phyloP scores from a whole-genome alignment of 179 eudicot genomes.

The Silene vulgaris region DNA sequence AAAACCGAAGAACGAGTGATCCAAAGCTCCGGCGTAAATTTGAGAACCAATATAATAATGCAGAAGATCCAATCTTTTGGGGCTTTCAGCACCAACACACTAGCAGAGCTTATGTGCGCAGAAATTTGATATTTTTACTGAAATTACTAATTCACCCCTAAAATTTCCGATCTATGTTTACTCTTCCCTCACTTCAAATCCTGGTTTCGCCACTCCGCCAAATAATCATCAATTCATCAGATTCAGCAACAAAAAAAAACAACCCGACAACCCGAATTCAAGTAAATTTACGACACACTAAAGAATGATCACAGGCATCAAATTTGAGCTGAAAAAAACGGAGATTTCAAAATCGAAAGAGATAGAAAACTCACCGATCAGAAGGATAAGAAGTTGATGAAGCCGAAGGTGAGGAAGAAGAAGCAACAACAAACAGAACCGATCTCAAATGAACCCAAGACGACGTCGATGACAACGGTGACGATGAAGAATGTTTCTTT shows the following conservation, averaged over 20 bases:
- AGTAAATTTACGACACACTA: neutral
- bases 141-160: neutral
- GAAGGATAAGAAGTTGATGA: slow-evolving; percentile 53
- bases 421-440: slow-evolving; percentile 62
- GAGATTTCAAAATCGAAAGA: slow-evolving; percentile 3
- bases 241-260: neutral
- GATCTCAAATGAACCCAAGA: slow-evolving; percentile 94
- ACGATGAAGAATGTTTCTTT: slow-evolving; percentile 21
- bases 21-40: neutral
- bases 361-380: slow-evolving; percentile 63
- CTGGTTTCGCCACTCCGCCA: neutral
- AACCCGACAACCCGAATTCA: neutral
- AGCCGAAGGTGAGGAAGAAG: slow-evolving; percentile 35
- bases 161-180: neutral
- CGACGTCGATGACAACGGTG: slow-evolving; percentile 55
- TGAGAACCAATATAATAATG: neutral
- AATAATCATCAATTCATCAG: neutral
- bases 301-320: slow-evolving; percentile 9
- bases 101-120: no score
- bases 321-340: slow-evolving; percentile 6
- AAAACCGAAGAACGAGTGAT: slow-evolving; percentile 5
- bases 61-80: neutral
- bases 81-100: neutral
- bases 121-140: neutral
- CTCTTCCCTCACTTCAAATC: neutral